A percentile compares a stretch with the other conserved stretches of the same genome.
Conservation (phyloP, 345 rosid genomes). For the Bruguiera sexangula region DNA sequence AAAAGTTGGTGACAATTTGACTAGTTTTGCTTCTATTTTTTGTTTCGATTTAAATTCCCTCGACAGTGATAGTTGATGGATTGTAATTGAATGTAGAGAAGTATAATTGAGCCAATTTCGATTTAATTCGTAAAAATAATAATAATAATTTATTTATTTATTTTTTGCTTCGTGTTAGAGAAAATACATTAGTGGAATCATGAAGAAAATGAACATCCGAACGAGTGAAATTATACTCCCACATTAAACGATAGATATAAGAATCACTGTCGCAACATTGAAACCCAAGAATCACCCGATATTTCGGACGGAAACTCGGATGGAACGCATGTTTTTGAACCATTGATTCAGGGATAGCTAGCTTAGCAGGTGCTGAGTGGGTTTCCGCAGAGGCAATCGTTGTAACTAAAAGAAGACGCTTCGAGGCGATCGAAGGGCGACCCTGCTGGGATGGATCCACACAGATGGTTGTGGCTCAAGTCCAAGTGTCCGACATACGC, state of each 20-base stretch:
- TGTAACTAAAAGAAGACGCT: conserved; percentile 58
- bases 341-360: neutral
- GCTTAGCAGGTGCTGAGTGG: conserved; percentile 64
- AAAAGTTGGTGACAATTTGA: too few species aligned
- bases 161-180: too few species aligned
- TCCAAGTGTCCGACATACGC: conserved; percentile 74
- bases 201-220: neutral
- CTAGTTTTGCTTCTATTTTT: too few species aligned
- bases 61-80: too few species aligned
- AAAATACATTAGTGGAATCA: too few species aligned
- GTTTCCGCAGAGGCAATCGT: conserved; percentile 82
- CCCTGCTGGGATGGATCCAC: conserved; percentile 80
- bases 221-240: neutral
- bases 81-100: too few species aligned
- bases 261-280: neutral
- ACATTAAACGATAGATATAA: neutral
- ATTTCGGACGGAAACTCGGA: neutral
- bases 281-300: neutral
- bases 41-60: too few species aligned
- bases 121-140: too few species aligned
- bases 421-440: conserved; percentile 74
- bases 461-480: conserved; percentile 81
- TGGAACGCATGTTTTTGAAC: neutral
- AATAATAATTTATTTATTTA: too few species aligned
- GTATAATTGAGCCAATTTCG: too few species aligned